A percentile compares a stretch with the other conserved stretches of the same genome.
Conservation (phyloP, 352 stramenopile genomes). For the Pythium grandisporangium region DNA sequence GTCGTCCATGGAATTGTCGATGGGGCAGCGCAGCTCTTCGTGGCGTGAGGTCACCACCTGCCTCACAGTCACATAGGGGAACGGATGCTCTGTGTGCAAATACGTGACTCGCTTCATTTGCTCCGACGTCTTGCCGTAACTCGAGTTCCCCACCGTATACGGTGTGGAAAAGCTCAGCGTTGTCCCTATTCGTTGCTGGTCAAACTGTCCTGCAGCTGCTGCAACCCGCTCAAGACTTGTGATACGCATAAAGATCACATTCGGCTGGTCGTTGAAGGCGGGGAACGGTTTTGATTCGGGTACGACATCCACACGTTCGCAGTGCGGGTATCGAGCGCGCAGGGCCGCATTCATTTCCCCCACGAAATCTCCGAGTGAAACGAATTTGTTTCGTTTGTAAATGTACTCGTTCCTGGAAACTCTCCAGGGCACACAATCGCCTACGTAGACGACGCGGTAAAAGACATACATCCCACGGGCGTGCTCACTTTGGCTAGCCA, state of each 20-base stretch:
- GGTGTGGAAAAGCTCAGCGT: slow-evolving; percentile 43
- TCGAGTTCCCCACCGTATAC: slow-evolving; percentile 25
- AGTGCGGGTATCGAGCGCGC: slow-evolving; percentile 33
- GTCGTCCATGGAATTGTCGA: slow-evolving; percentile 74
- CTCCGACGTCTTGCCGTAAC: slow-evolving; percentile 56
- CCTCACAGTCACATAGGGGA: slow-evolving; percentile 40
- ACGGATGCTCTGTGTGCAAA: slow-evolving; percentile 24
- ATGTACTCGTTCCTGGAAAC: slow-evolving; percentile 46
- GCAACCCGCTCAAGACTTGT: slow-evolving; percentile 10
- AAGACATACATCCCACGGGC: too few relatives aligned
- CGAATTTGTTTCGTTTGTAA: slow-evolving; percentile 65
- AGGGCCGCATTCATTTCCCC: slow-evolving; percentile 50
- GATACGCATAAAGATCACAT: slow-evolving; percentile 54
- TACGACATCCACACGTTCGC: slow-evolving; percentile 50
- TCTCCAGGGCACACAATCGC: slow-evolving; percentile 36
- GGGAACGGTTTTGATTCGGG: slow-evolving; percentile 36
- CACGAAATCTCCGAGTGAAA: slow-evolving; percentile 58
- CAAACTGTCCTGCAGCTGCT: not conserved
- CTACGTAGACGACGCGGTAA: slow-evolving; percentile 44
- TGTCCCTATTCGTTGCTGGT: not conserved
- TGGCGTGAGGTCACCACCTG: slow-evolving; percentile 25
- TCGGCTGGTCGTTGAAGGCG: slow-evolving; percentile 26
- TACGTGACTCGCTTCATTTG: slow-evolving; percentile 65
- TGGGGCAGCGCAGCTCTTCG: slow-evolving; percentile 47
- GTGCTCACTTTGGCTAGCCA: too few relatives aligned